Conservation (phyloP, 2,329 filamentous ascomycete genomes). For the Cercospora sojina region DNA sequence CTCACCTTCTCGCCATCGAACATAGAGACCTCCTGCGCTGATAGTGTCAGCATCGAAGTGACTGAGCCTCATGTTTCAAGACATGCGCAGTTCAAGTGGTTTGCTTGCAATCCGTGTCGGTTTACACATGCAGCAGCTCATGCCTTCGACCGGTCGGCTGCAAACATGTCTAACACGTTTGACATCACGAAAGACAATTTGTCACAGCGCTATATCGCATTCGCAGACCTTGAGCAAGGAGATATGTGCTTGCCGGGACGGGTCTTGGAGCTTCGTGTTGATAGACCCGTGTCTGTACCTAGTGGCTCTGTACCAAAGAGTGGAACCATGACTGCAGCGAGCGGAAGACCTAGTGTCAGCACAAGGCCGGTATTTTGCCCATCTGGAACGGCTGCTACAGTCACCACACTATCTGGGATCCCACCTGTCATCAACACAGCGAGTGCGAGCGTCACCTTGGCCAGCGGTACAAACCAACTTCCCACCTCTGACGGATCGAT, state of each 20-base stretch:
- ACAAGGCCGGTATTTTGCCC: not conserved
- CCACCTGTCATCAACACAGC: not conserved
- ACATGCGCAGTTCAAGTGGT: not conserved
- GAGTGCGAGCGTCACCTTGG: not conserved
- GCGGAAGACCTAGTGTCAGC: not conserved
- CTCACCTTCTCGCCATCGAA: not conserved
- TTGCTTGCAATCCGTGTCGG: not conserved
- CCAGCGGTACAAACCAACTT: not conserved
- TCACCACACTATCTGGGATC: not conserved
- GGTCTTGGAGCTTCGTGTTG: not conserved
- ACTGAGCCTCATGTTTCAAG: not conserved
- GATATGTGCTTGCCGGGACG: not conserved
- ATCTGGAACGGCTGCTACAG: not conserved
- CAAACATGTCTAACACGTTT: not conserved
- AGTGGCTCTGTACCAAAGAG: not conserved
- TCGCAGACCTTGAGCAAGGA: not conserved
- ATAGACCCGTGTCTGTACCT: not conserved
- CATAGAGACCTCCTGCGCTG: not conserved
- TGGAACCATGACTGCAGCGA: not conserved
- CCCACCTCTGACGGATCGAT: not conserved
- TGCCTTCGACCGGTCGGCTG: not conserved
- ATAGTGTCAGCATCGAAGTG: not conserved
- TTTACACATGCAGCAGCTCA: not conserved
- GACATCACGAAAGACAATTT: not conserved
- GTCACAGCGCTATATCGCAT: not conserved